Percentiles rank a stretch among this genome's conserved stretches.
Evolutionary conservation across 352 stramenopile species (phyloP).

Genomic region (Pythium guiyangense): DNA sequence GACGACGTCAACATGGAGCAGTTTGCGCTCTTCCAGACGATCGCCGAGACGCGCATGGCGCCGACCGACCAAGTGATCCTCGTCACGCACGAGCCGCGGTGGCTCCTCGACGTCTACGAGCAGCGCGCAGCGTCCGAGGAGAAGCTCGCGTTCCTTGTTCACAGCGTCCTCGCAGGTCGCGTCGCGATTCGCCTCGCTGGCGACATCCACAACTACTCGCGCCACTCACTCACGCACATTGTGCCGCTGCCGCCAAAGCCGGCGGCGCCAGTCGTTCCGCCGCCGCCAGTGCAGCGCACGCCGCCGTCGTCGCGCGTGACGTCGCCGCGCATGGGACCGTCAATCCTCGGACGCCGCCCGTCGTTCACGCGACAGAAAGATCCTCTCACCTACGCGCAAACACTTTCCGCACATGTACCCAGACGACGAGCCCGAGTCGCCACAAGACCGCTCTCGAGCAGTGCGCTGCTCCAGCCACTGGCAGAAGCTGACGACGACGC

Average conservation of each 20-base stretch:
- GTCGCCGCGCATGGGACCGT: constrained; percentile 12
- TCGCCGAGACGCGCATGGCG: constrained; percentile 72
- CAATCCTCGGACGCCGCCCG: constrained; percentile 5
- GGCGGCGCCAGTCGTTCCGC: constrained; percentile 3
- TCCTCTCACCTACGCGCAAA: constrained; percentile 43
- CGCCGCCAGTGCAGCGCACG: neutral
- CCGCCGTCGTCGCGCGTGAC: constrained; percentile 2
- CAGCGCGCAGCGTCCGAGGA: constrained; percentile 61
- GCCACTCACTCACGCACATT: constrained; percentile 51
- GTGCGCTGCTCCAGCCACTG: neutral
- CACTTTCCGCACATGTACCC: constrained; percentile 80
- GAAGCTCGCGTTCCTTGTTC: constrained; percentile 76
- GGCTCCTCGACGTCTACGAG: constrained; percentile 89
- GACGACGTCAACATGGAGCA: constrained; percentile 93
- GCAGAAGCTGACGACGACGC: neutral
- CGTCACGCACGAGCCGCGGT: constrained; percentile 90
- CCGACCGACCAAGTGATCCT: constrained; percentile 87
- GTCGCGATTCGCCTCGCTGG: constrained; percentile 82
- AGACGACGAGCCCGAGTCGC: constrained; percentile 14
- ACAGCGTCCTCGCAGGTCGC: constrained; percentile 63
- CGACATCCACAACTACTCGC: constrained; percentile 93
- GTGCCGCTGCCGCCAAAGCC: constrained; percentile 4
- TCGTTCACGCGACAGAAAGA: constrained; percentile 15
- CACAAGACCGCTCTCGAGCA: neutral
- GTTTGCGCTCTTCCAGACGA: constrained; percentile 88